Base-by-base conservation (phyloP, 768 basidiomycete genomes). In the Ramaria sp. region DNA sequence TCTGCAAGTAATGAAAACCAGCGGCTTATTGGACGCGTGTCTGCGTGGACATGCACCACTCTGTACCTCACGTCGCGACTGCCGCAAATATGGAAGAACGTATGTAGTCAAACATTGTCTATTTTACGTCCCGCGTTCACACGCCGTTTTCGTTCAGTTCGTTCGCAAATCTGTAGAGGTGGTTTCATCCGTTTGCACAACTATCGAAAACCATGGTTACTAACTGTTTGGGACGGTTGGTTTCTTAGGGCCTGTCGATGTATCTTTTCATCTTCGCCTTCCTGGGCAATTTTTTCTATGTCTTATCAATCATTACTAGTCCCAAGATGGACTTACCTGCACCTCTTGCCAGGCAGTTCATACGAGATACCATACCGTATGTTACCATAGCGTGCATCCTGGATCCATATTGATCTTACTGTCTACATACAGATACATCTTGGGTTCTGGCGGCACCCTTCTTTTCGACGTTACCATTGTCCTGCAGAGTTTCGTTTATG, bases 11-110 rank as follows among this genome's bases (percentile, higher is more conserved):
- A 42, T 24, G 53, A 59, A 30, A 43, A 37, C 43, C 6, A 57
- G 20, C 43, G 19, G 19, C 66, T 92, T 24, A 71, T 98, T 50
- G 96, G 96, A 1, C 84, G 96, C 2, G 80, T 92, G 54, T 92
- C 88, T 54, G 94, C 96, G 9, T 99, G 96, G 96, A 66, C 86
- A 19, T 97, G 95, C 67, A 92, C 94, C 1, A 88, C 83, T 0
- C 73, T 97, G 15, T 99, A 99, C 69, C 73, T 99, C 37, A 97
- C 95, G 3, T 90, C 88, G 3, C 82, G 96, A 59, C 70, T 99
- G 64, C 96, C 96, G 20, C 96, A 99, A 69, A 96, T 99, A 61
- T 98, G 96, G 96, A 95, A 94, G 71, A 97, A 97, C 65, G 94
- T 96, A 69, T 68, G 91, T 82, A 22, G 20, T 45, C 46, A 38